These are phyloP conservation scores for Wickerhamomyces kurtzmanii DNA, from an alignment of 805 yeast genomes.

Conservation along the genomic window DNA sequence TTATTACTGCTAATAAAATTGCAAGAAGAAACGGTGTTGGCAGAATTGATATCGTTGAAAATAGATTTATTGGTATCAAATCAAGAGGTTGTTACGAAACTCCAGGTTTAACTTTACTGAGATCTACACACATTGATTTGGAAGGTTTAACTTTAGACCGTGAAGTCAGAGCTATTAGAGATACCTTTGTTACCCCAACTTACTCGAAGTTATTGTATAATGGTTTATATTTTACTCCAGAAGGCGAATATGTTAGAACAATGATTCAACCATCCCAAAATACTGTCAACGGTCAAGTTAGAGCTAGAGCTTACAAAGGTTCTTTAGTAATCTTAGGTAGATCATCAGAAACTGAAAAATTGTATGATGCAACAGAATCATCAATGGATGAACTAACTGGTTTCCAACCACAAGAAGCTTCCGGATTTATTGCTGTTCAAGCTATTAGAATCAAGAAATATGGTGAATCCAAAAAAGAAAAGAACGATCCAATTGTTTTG, in stretches of 20 bases:
- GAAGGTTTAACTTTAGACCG: constrained; percentile 97
- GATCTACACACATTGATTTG: constrained; percentile 89
- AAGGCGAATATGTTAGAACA: constrained; percentile 89
- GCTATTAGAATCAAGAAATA: constrained; percentile 97
- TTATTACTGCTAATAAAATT: constrained; percentile 84
- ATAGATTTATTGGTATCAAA: constrained; percentile 97
- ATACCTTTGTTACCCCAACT: constrained; percentile 86
- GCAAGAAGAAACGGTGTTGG: constrained; percentile 99
- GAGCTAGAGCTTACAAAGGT: constrained; percentile 93
- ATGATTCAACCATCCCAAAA: constrained; percentile 93
- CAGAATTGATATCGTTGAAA: constrained; percentile 97
- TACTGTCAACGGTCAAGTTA: constrained; percentile 93
- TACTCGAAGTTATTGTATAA: constrained; percentile 89
- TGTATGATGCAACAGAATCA: constrained; percentile 95
- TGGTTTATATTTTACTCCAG: constrained; percentile 98
- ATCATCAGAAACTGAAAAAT: constrained; percentile 89
- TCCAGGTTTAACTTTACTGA: constrained; percentile 92
- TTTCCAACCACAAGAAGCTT: constrained; percentile 92
- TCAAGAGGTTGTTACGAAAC: constrained; percentile 99
- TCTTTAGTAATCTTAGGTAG: constrained; percentile 79
- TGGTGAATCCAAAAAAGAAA: constrained; percentile 89
- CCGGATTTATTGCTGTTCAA: constrained; percentile 97
- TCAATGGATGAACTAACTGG: constrained; percentile 99
- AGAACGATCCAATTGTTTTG: constrained; percentile 38
- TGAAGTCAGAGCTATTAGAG: constrained; percentile 96